Percentiles rank a stretch among this genome's conserved stretches.
Conservation (phyloP, 108 stramenopile species). For the Nitzschia sp. region DNA sequence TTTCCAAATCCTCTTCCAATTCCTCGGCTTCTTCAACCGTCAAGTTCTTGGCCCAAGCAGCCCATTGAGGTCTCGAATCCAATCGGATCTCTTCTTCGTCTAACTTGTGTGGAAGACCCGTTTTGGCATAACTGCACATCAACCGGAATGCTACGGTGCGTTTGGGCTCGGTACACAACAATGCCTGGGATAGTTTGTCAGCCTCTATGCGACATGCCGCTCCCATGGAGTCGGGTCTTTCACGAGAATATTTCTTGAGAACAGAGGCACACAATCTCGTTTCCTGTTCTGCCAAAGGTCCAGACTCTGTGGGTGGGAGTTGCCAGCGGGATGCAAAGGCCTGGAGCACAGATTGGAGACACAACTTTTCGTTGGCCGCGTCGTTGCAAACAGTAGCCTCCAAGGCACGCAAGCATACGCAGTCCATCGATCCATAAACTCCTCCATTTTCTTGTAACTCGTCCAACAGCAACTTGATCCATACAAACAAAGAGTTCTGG, state of each 20-base stretch:
- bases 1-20: conserved; percentile 62
- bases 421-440: conserved; percentile 1
- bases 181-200: conserved; percentile 34
- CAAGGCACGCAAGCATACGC: conserved; percentile 29
- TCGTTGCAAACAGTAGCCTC: conserved; percentile 9
- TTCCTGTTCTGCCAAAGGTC: not conserved
- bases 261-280: conserved; percentile 2
- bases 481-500: conserved; percentile 1
- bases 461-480: not conserved
- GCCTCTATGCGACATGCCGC: conserved; percentile 30
- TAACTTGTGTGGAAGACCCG: conserved; percentile 13
- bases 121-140: conserved; percentile 41
- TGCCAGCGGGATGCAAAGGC: conserved; percentile 26
- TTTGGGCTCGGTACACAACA: conserved; percentile 42
- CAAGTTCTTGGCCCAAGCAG: conserved; percentile 52
- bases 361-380: no score
- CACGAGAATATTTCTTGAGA: conserved; percentile 2
- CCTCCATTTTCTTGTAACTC: not conserved
- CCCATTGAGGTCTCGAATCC: conserved; percentile 21
- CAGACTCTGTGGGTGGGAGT: no score
- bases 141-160: conserved; percentile 54
- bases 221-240: conserved; percentile 16
- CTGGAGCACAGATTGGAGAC: conserved; percentile 10
- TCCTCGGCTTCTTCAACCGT: conserved; percentile 66
- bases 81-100: not conserved